A percentile compares a stretch with the other conserved stretches of the same genome.
These are phyloP conservation scores for Orbilia brochopaga DNA, from an alignment of 2,329 filamentous ascomycete species.

Conservation along the genomic window DNA sequence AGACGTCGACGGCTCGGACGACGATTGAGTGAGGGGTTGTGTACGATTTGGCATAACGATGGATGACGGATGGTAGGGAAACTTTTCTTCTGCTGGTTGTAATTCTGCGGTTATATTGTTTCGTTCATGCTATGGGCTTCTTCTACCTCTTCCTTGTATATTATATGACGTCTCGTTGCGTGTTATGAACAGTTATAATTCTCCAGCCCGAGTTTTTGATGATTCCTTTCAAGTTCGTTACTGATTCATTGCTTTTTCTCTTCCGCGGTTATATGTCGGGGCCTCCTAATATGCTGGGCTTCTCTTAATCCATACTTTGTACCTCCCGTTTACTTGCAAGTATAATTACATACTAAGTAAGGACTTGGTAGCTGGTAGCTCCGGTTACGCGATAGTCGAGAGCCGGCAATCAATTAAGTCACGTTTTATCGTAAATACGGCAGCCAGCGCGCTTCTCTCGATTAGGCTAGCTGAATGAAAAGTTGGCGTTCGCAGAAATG, in stretches of 20 bases:
- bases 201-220: too few relatives aligned
- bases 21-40: constrained; percentile 24
- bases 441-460: not conserved
- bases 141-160: not conserved
- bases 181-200: not conserved
- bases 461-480: not conserved
- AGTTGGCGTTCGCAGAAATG: not conserved
- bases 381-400: too few relatives aligned
- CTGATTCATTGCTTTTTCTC: too few relatives aligned
- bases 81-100: not conserved
- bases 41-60: constrained; percentile 28
- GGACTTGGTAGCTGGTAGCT: too few relatives aligned
- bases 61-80: not conserved
- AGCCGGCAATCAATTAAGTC: not conserved
- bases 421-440: not conserved
- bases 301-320: not conserved
- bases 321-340: not conserved
- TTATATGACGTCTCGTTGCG: not conserved
- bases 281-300: too few relatives aligned
- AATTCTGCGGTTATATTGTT: not conserved
- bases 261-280: too few relatives aligned
- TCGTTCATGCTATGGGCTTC: not conserved
- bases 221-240: too few relatives aligned
- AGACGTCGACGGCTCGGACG: constrained; percentile 27
- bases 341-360: too few relatives aligned